Conservation (phyloP, 2,329 filamentous ascomycete species). For the Trichoderma sp. region DNA sequence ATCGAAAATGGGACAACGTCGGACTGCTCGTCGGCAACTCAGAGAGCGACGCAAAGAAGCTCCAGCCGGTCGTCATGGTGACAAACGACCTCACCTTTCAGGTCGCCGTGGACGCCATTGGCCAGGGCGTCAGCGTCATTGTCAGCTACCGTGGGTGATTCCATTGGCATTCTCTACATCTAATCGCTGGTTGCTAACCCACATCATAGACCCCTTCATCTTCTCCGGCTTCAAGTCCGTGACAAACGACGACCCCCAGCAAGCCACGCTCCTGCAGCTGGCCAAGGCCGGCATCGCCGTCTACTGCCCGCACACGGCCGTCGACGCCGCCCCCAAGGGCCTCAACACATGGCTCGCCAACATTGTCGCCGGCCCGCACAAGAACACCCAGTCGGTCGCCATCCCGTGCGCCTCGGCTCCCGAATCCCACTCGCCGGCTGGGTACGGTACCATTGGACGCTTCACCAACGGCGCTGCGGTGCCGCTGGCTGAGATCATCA, state of each 20-base stretch:
- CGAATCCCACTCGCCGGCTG: constrained; percentile 50
- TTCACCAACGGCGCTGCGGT: constrained; percentile 43
- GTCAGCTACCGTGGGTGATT: constrained; percentile 75
- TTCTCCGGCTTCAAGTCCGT: constrained; percentile 90
- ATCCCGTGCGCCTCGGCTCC: constrained; percentile 50
- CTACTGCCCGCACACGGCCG: constrained; percentile 92
- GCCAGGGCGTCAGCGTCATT: constrained; percentile 73
- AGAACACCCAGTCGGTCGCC: constrained; percentile 47
- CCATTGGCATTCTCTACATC: not conserved
- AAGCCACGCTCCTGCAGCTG: constrained; percentile 79
- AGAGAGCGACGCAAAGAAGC: constrained; percentile 37
- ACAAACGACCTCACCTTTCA: constrained; percentile 89
- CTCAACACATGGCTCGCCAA: constrained; percentile 95
- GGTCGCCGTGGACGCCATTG: constrained; percentile 88
- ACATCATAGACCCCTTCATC: constrained; percentile 82
- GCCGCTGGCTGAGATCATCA: constrained; percentile 49
- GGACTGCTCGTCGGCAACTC: constrained; percentile 67
- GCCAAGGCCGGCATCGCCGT: constrained; percentile 88
- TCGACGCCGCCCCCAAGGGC: constrained; percentile 82
- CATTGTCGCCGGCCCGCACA: constrained; percentile 65
- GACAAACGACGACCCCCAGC: constrained; percentile 81
- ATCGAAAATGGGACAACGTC: constrained; percentile 95
- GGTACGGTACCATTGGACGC: constrained; percentile 56
- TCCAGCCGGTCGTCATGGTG: constrained; percentile 51
- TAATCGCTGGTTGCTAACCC: not conserved